phyloP scores from a whole-genome alignment of 139 green algal genomes.

The Picochlorum sp. region DNA sequence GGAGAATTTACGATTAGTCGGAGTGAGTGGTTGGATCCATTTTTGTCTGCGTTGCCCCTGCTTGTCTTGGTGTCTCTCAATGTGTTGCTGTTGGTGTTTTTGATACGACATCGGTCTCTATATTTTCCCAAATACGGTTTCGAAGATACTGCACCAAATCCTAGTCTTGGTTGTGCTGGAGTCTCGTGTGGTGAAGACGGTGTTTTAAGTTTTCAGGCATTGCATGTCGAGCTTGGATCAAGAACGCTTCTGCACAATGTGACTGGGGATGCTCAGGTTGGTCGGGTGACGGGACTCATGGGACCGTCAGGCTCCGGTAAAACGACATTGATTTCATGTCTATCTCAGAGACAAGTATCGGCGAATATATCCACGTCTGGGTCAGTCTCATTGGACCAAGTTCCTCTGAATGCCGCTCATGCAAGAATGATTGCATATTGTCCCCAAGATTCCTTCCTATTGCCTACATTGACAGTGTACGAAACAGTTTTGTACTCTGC shows the following conservation, averaged over 20 bases:
- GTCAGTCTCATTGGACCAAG: conserved; percentile 2
- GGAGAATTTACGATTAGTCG: background rate
- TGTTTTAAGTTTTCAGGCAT: background rate
- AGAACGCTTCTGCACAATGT: conserved; percentile 11
- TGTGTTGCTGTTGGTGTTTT: conserved; percentile 20
- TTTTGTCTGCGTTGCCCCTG: conserved; percentile 37
- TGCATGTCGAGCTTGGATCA: conserved; percentile 4
- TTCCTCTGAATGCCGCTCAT: background rate
- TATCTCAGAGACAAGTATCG: conserved; percentile 20
- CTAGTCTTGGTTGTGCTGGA: no score
- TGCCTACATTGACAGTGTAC: conserved; percentile 59
- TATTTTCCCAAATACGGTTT: background rate
- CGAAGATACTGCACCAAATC: no score
- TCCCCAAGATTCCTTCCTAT: conserved; percentile 58
- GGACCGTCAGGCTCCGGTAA: conserved; percentile 50
- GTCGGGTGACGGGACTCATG: conserved; percentile 26
- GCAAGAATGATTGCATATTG: conserved; percentile 38
- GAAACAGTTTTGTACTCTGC: conserved; percentile 58
- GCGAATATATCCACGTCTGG: background rate
- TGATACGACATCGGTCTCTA: conserved; percentile 3
- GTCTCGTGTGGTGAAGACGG: background rate
- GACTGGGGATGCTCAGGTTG: conserved; percentile 6
- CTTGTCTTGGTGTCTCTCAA: conserved; percentile 27
- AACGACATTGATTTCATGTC: conserved; percentile 55
- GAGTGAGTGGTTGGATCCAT: conserved; percentile 17